Evolutionary conservation across 805 yeast genomes (phyloP).

Genomic region (Monosporozyma servazzii): DNA sequence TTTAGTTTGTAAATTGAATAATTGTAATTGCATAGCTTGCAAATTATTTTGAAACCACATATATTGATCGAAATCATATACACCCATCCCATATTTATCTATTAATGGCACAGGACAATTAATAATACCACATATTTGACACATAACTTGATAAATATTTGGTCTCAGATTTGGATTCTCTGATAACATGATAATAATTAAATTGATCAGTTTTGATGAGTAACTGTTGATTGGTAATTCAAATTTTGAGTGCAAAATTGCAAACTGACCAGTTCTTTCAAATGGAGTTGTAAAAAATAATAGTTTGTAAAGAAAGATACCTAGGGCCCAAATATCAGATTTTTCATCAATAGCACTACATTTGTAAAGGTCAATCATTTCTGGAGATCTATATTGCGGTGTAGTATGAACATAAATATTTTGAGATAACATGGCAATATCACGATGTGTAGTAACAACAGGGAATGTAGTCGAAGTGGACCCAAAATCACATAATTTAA

Average conservation of each 20-base stretch:
- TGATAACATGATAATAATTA: slow-evolving; percentile 72
- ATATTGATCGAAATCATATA: slow-evolving; percentile 48
- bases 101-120: slow-evolving; percentile 36
- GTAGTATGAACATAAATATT: slow-evolving; percentile 89
- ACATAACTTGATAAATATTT: slow-evolving; percentile 70
- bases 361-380: slow-evolving; percentile 83
- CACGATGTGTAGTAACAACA: slow-evolving; percentile 67
- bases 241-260: slow-evolving; percentile 77
- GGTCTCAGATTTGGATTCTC: slow-evolving; percentile 82
- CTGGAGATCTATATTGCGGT: slow-evolving; percentile 93
- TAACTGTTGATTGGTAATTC: slow-evolving; percentile 70
- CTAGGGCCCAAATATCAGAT: slow-evolving; percentile 95
- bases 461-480: slow-evolving; percentile 52
- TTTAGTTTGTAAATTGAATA: slow-evolving; percentile 23
- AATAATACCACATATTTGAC: slow-evolving; percentile 51
- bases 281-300: slow-evolving; percentile 94
- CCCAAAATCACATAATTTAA: slow-evolving; percentile 90
- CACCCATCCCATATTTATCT: slow-evolving; percentile 38
- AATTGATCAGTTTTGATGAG: slow-evolving; percentile 62
- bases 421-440: slow-evolving; percentile 66
- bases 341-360: slow-evolving; percentile 85
- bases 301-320: slow-evolving; percentile 80
- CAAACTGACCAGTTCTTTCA: slow-evolving; percentile 74
- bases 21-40: slow-evolving; percentile 23
- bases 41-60: slow-evolving; percentile 39